These are phyloP conservation scores for Acer negundo DNA, from an alignment of 345 rosid genomes.

Conservation along the genomic window DNA sequence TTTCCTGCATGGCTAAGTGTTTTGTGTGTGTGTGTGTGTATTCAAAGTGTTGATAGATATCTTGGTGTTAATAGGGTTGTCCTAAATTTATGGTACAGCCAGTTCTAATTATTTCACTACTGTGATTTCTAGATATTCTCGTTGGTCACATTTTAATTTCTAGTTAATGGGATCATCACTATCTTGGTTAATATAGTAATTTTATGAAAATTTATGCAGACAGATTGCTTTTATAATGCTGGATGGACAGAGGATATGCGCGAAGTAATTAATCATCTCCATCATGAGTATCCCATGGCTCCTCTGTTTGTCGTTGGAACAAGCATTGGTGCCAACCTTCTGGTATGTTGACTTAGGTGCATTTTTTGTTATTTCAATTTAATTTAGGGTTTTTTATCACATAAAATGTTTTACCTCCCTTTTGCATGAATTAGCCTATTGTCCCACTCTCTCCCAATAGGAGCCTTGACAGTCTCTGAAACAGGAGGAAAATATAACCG, in stretches of 20 bases:
- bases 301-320: slow-evolving; percentile 88
- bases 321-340: slow-evolving; percentile 88
- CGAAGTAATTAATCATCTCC: slow-evolving; percentile 57
- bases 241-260: slow-evolving; percentile 88
- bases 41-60: background rate
- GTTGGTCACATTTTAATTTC: background rate
- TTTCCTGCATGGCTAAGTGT: background rate
- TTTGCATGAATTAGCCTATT: background rate
- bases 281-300: slow-evolving; percentile 66
- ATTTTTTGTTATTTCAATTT: background rate
- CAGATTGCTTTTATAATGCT: slow-evolving; percentile 92
- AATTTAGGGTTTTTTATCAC: background rate
- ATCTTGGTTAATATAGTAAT: slow-evolving; percentile 1
- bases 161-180: background rate
- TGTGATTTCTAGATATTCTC: background rate
- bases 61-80: background rate
- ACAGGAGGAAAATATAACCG: background rate
- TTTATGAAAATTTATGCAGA: slow-evolving; percentile 41
- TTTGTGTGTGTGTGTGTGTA: background rate
- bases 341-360: slow-evolving; percentile 46
- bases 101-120: background rate
- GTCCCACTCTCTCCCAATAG: background rate
- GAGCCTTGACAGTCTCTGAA: background rate
- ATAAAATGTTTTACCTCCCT: background rate
- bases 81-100: background rate